Percentiles rank a stretch among this genome's conserved stretches.
Evolutionary conservation across 371 early-diverging fungal species (phyloP).

Genomic region (Mucor velutinosus): DNA sequence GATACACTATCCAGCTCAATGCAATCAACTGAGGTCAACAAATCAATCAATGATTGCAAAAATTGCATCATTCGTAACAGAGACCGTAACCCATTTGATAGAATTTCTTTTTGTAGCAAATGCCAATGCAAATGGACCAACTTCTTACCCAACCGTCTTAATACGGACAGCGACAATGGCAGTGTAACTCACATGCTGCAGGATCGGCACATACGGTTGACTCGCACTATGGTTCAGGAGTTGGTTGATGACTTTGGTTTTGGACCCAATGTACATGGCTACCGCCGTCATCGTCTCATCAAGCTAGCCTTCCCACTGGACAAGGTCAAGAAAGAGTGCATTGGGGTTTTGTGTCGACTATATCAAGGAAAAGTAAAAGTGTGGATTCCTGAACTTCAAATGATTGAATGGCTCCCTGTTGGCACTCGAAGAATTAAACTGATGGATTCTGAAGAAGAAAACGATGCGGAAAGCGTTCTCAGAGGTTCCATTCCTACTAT

Average conservation of each 20-base stretch:
- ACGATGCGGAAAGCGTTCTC: not conserved
- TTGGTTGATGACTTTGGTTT: conserved; percentile 49
- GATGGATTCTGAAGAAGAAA: conserved; percentile 34
- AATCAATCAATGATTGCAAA: conserved; percentile 54
- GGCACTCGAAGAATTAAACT: conserved; percentile 45
- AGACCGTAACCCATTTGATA: not conserved
- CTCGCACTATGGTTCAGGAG: conserved; percentile 52
- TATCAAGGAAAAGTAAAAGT: conserved; percentile 34
- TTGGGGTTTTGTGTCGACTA: conserved; percentile 43
- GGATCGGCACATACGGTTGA: conserved; percentile 18
- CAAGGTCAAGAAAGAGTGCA: conserved; percentile 24
- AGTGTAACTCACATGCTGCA: not conserved
- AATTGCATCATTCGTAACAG: conserved; percentile 27
- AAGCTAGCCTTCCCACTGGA: conserved; percentile 33
- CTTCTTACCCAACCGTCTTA: not conserved
- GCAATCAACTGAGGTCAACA: not conserved
- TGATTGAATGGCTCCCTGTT: conserved; percentile 39
- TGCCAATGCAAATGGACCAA: not conserved
- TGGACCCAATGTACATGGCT: conserved; percentile 53
- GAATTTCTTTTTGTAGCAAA: not conserved
- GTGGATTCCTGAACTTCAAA: conserved; percentile 38
- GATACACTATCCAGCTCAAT: not conserved
- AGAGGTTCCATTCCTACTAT: not conserved
- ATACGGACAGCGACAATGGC: not conserved
- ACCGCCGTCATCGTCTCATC: conserved; percentile 50